Percentiles rank a stretch among this genome's conserved stretches.
phyloP scores from a whole-genome alignment of 192 early-diverging fungal genomes.

The Backusella morwellensis region DNA sequence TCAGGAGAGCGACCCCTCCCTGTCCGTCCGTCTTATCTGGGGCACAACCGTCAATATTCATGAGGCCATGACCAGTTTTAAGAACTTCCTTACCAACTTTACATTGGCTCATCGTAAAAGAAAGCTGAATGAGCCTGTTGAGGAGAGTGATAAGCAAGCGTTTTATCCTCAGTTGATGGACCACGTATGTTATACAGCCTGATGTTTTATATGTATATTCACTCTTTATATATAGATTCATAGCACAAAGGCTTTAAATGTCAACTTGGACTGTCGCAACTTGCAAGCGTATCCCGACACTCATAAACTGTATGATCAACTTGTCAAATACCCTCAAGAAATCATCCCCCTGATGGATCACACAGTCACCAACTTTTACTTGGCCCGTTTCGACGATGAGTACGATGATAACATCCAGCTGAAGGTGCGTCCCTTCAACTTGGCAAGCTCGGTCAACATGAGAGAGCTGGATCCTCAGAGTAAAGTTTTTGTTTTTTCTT shows the following conservation, averaged over 20 bases:
- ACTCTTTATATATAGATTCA: constrained; percentile 53
- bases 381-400: constrained; percentile 62
- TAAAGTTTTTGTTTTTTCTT: constrained; percentile 12
- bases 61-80: constrained; percentile 75
- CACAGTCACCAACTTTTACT: constrained; percentile 71
- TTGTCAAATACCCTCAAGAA: constrained; percentile 94
- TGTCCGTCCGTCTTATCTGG: constrained; percentile 73
- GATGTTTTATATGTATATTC: background rate
- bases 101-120: constrained; percentile 52
- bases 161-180: constrained; percentile 78
- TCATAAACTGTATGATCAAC: constrained; percentile 77
- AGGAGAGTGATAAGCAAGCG: constrained; percentile 52
- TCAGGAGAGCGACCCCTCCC: constrained; percentile 38
- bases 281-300: constrained; percentile 64
- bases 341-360: constrained; percentile 95
- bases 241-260: constrained; percentile 55
- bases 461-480: constrained; percentile 90
- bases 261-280: constrained; percentile 92
- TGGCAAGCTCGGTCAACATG: constrained; percentile 78
- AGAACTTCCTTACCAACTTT: constrained; percentile 80
- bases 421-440: constrained; percentile 85
- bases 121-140: constrained; percentile 27
- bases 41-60: constrained; percentile 91
- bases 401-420: constrained; percentile 33
- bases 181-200: constrained; percentile 35